A percentile compares a stretch with the other conserved stretches of the same genome.
Evolutionary conservation across 345 rosid genomes (phyloP).

Genomic region (Eucalyptus leucophloia): DNA sequence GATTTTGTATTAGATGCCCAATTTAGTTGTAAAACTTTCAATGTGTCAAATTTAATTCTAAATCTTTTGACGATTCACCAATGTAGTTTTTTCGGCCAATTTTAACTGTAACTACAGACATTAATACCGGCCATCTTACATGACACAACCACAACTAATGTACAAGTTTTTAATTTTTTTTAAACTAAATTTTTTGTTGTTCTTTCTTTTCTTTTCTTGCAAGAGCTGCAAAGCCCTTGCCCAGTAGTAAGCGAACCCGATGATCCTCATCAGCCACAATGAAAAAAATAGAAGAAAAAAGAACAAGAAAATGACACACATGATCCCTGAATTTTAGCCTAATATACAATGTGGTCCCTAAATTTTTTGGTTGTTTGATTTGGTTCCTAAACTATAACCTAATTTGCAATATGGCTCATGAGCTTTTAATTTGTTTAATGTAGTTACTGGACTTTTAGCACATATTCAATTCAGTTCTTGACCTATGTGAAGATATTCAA

Average conservation of each 20-base stretch:
- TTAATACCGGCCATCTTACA: accelerated
- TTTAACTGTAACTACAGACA: accelerated
- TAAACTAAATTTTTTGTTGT: background rate
- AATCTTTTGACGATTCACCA: background rate
- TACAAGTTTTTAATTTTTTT: background rate
- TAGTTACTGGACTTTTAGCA: too few relatives aligned
- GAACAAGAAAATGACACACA: background rate
- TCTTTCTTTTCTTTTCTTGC: background rate
- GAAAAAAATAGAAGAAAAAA: background rate
- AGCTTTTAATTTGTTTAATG: too few relatives aligned
- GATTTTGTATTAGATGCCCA: background rate
- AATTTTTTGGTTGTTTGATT: too few relatives aligned
- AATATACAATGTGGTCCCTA: too few relatives aligned
- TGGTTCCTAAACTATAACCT: too few relatives aligned
- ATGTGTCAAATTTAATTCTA: background rate
- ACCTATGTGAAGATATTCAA: too few relatives aligned
- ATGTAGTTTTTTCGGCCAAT: background rate
- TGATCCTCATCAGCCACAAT: accelerated
- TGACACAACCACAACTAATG: accelerated
- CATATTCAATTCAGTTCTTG: too few relatives aligned
- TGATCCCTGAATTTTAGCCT: too few relatives aligned
- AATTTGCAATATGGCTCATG: too few relatives aligned
- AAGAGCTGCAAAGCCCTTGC: background rate
- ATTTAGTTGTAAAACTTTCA: background rate
- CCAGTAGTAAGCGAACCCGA: background rate